Evolutionary conservation across 192 early-diverging fungal genomes (phyloP), one percentile per base, ranked within the genome.

Genomic region (Backusella westeae): DNA sequence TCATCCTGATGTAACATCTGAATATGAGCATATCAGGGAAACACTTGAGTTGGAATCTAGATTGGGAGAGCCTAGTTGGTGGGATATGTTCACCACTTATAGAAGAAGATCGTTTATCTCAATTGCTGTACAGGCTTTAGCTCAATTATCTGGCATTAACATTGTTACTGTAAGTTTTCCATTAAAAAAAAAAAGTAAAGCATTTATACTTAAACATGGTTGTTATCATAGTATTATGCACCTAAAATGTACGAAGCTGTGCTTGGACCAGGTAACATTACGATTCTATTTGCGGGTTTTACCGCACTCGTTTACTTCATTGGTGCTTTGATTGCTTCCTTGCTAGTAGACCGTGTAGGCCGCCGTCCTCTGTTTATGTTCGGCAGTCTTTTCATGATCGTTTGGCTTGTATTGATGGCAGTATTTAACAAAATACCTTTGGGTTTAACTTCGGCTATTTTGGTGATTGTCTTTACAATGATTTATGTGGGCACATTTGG

Each of bases 1-100:
- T 67, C 85, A 86, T 29, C 78, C 86, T 6, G 83, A 74, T 36
- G 89, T 95, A 14, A 8, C 78, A 6, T 81, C 82, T 6, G 94
- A 94, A 76, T 88, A 89, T 63, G 80, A 85, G 10, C 89, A 93
- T 34, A 93, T 96, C 71, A 85, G 88, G 49, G 76, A 76, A 38
- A 79, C 82, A 67, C 56, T 79, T 70, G 78, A 81, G 42, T 83
- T 81, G 77, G 84, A 85, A 73, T 71, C 75, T 67, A 75, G 52
- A 46, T 68, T 83, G 69, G 77, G 78, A 69, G 36, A 80, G 26
- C 77, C 78, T n/a, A 75, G 76, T 49, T 79, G 81, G 78, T 53
- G 75, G 67, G 81, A 81, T 14, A 78, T 84, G 69, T 74, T 84
- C 49, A 82, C 76, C 63, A 79, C 69, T 19, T 71, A 79, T 26